Base-by-base conservation (phyloP, 805 yeast species). In the Nakazawaea holstii region DNA sequence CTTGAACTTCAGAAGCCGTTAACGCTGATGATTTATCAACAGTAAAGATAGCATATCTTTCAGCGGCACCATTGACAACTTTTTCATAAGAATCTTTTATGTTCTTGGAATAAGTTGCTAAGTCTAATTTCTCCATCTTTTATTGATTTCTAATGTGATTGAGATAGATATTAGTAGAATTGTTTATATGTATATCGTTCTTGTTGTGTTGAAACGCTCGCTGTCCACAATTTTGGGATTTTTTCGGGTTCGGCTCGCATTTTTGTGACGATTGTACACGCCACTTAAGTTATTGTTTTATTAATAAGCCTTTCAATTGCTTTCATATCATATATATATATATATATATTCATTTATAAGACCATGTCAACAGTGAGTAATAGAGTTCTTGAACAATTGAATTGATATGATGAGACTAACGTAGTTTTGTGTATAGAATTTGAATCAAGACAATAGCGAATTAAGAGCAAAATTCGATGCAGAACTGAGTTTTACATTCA, bases 21-120 rank as follows among this genome's bases (percentile, higher is more conserved):
- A 77, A 68, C 4, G 74, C 67, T 10, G 77, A 67, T 41, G 74
- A 75, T 48, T 70, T 72, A 55, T 81, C 82, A 33, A 94, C 92
- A 9, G 91, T 82, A 64, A 84, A 87, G 35, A 94, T 82, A 28
- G 86, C 87, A 81, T 94, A 94, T 9, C 83, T 72, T 43, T 77
- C 70, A 38, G 72, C 75, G 11, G 80, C 76, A 35, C 92, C 94
- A 51, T 82, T 76, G 31, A 90, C 92, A 41, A 94, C 84, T 51
- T 79, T 76, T 53, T 85, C 83, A 69, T 92, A 94, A 46, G 83
- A 74, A 49, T 74, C 74, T 60, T 87, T 88, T 57, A 90, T 83
- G 48, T 80, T 84, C 57, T 78, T 79, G 39, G 95, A 86, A 64
- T 87, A 78, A 41, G 89, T 77, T 39, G 91, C 71, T 54, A 77